phyloP scores from a whole-genome alignment of 495 filamentous ascomycete genomes.

The Viridothelium virens region DNA sequence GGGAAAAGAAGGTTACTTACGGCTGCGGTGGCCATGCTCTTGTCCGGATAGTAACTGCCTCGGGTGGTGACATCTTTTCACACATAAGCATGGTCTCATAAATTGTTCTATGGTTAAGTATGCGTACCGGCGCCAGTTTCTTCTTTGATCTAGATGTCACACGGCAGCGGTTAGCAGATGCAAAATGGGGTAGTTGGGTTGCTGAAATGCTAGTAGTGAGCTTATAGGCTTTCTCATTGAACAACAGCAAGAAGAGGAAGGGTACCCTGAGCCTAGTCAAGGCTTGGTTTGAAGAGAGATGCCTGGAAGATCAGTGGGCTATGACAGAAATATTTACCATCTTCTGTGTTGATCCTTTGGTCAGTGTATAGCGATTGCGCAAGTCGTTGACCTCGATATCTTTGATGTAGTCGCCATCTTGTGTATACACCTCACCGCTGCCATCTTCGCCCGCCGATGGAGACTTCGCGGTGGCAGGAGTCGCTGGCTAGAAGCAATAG shows the following conservation, averaged over 20 bases:
- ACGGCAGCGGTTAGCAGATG: slow-evolving; percentile 94
- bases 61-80: slow-evolving; percentile 97
- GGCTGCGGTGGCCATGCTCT: slow-evolving; percentile 87
- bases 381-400: slow-evolving; percentile 98
- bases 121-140: slow-evolving; percentile 99
- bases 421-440: slow-evolving; percentile 83
- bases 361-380: slow-evolving; percentile 94
- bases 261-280: slow-evolving; percentile 21
- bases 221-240: slow-evolving; percentile 58
- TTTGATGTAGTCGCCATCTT: slow-evolving; percentile 93
- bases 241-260: slow-evolving; percentile 32
- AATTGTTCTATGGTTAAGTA: slow-evolving; percentile 44
- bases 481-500: slow-evolving; percentile 22
- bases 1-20: slow-evolving; percentile 48
- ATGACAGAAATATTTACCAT: slow-evolving; percentile 83
- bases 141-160: slow-evolving; percentile 98
- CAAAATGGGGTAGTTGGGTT: slow-evolving; percentile 77
- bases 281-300: slow-evolving; percentile 31
- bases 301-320: slow-evolving; percentile 72
- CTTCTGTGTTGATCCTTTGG: slow-evolving; percentile 95
- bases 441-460: slow-evolving; percentile 49
- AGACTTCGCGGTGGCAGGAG: slow-evolving; percentile 42
- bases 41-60: slow-evolving; percentile 93
- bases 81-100: slow-evolving; percentile 55
- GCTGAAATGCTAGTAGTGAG: slow-evolving; percentile 64